These are phyloP conservation scores for Rubia tinctorum DNA, from an alignment of 305 asterid genomes.

Conservation along the genomic window DNA sequence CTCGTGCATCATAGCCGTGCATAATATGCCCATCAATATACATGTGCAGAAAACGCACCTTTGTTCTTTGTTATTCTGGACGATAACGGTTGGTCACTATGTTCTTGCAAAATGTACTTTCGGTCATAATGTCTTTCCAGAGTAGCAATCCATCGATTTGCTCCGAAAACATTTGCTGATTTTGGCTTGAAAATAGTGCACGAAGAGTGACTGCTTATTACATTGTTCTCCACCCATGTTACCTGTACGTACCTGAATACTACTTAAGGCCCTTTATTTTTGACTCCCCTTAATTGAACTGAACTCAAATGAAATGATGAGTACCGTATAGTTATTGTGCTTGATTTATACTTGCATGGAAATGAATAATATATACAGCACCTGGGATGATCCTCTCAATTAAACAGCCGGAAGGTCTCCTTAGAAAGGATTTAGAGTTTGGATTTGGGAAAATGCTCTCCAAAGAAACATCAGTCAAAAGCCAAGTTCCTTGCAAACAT, in stretches of 20 bases:
- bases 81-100: slow-evolving; percentile 1
- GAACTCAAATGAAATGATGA: neutral
- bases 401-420: slow-evolving; percentile 61
- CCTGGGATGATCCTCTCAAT: slow-evolving; percentile 43
- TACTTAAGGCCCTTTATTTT: too few species aligned
- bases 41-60: neutral
- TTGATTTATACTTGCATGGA: too few species aligned
- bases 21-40: neutral
- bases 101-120: slow-evolving; percentile 25
- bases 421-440: slow-evolving; percentile 21
- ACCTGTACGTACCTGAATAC: slow-evolving; percentile 23
- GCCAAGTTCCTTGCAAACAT: slow-evolving; percentile 56
- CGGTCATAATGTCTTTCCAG: slow-evolving; percentile 42
- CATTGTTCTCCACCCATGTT: slow-evolving; percentile 60
- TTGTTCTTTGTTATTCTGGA: neutral
- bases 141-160: slow-evolving; percentile 50
- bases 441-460: slow-evolving; percentile 44
- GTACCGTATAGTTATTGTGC: too few species aligned
- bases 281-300: neutral
- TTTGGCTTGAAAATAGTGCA: slow-evolving; percentile 25
- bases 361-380: slow-evolving; percentile 10
- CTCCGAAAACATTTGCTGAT: slow-evolving; percentile 33
- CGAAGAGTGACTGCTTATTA: slow-evolving; percentile 15
- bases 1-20: neutral
- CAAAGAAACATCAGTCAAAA: slow-evolving; percentile 48